These are phyloP conservation scores for Fonsecaea erecta DNA, from an alignment of 2,329 filamentous ascomycete species.

Conservation along the genomic window DNA sequence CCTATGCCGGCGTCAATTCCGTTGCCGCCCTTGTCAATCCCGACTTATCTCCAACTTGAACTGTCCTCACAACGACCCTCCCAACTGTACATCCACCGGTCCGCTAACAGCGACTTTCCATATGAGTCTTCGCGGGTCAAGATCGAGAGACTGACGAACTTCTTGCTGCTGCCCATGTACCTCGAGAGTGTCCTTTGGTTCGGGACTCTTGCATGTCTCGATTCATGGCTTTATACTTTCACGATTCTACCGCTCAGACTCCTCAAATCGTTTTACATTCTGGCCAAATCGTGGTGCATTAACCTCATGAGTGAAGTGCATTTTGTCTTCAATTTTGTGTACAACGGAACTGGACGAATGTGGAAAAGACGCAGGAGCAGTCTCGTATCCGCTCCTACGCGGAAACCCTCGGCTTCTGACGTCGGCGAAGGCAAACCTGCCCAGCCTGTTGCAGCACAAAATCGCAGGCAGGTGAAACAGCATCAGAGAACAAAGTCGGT, in stretches of 20 bases:
- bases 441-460: constrained; percentile 7
- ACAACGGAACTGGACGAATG: constrained; percentile 76
- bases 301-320: constrained; percentile 72
- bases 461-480: constrained; percentile 29
- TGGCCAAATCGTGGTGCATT: constrained; percentile 77
- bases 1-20: constrained; percentile 61
- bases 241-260: constrained; percentile 93
- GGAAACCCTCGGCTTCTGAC: constrained; percentile 18
- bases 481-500: constrained; percentile 81
- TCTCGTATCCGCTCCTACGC: constrained; percentile 45
- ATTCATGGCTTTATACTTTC: constrained; percentile 95
- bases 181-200: constrained; percentile 86
- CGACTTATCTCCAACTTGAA: constrained; percentile 69
- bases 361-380: constrained; percentile 59
- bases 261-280: constrained; percentile 74
- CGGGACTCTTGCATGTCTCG: constrained; percentile 86
- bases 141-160: constrained; percentile 88
- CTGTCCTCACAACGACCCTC: constrained; percentile 65
- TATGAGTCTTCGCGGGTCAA: constrained; percentile 94
- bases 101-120: constrained; percentile 64
- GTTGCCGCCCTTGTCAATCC: constrained; percentile 65
- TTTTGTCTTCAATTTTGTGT: constrained; percentile 77
- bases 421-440: constrained; percentile 49
- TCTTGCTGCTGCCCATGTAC: constrained; percentile 77
- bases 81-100: constrained; percentile 66